Base-by-base conservation (phyloP, 1,284 basidiomycete genomes). In the Coniophora puteana region DNA sequence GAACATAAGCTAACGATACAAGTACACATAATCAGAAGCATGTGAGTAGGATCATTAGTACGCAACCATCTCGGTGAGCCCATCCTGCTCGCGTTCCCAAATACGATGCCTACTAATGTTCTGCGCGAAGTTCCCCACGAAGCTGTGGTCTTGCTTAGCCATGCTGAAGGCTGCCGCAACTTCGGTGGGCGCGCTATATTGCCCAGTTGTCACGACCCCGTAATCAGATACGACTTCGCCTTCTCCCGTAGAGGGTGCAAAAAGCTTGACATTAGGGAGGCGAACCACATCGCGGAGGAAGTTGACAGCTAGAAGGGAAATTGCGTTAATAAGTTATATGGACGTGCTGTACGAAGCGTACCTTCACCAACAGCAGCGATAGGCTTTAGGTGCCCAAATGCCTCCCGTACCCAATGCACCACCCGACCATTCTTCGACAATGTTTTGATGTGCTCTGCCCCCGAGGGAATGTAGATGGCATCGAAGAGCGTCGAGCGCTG, bases 401-500 rank as follows among this genome's bases (percentile, higher is more conserved):
- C 78, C 61, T 91, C 88, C 29, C 82, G 72, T 2, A 84, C 71
- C 71, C 83, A 89, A 54, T 90, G 83, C 5, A 84, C 58, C 10
- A 64, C 71, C 5, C 83, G 69, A 4, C 82, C 84, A 42, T 71
- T 77, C 27, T 61, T 60, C 12, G 61, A 62, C 20, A 89, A 68
- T 24, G 68, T 57, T 51, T 76, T 70, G 10, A 66, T 71, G 49
- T 79, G 75, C 34, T 73, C 67, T 8, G 61, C 61, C 1, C 86
- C 86, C 16, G 81, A 79, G 12, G 83, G 77, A 51, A 92, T 78
- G 52, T 86, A 73, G 45, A 91, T 49, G 0, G 85, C 84, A 58
- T 92, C 89, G 51, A 89, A 93, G 59, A 85, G 55, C 1, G 88
- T 91, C 32, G 85, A 87, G 33, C 88, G 72, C 55, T 83, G 82